phyloP scores from a whole-genome alignment of 2,329 filamentous ascomycete species.

The Trichoderma atroviride region DNA sequence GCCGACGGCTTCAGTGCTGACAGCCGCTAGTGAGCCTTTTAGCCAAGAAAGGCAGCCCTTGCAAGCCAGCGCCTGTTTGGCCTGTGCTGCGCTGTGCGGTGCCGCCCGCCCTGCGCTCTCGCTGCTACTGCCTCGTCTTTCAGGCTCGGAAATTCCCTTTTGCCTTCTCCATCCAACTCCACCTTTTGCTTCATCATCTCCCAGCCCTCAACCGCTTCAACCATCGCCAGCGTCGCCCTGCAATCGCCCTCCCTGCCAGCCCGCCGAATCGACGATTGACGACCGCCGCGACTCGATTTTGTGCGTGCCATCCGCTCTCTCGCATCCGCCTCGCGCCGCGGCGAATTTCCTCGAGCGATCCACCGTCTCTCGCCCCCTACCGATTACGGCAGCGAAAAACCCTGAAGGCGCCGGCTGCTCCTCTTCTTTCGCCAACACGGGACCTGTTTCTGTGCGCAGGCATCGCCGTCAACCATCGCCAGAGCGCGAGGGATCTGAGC shows the following conservation, averaged over 20 bases:
- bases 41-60: constrained; percentile 20
- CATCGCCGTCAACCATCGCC: background rate
- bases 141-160: constrained; percentile 33
- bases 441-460: background rate
- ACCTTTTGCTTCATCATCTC: constrained; percentile 22
- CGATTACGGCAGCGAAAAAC: constrained; percentile 18
- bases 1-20: constrained; percentile 6
- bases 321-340: constrained; percentile 7
- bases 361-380: constrained; percentile 10
- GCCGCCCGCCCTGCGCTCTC: constrained; percentile 17
- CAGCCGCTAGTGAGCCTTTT: constrained; percentile 20
- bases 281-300: background rate
- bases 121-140: constrained; percentile 39
- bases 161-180: constrained; percentile 29
- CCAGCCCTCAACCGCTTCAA: constrained; percentile 14
- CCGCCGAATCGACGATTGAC: constrained; percentile 4
- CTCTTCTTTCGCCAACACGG: constrained; percentile 18
- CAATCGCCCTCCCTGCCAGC: constrained; percentile 12
- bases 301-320: background rate
- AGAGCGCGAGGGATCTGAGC: background rate
- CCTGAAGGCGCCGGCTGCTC: constrained; percentile 9
- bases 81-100: background rate
- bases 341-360: constrained; percentile 6
- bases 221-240: constrained; percentile 19
- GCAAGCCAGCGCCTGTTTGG: background rate